phyloP scores from a whole-genome alignment of 2,329 filamentous ascomycete genomes.

The Neofusicoccum parvum region DNA sequence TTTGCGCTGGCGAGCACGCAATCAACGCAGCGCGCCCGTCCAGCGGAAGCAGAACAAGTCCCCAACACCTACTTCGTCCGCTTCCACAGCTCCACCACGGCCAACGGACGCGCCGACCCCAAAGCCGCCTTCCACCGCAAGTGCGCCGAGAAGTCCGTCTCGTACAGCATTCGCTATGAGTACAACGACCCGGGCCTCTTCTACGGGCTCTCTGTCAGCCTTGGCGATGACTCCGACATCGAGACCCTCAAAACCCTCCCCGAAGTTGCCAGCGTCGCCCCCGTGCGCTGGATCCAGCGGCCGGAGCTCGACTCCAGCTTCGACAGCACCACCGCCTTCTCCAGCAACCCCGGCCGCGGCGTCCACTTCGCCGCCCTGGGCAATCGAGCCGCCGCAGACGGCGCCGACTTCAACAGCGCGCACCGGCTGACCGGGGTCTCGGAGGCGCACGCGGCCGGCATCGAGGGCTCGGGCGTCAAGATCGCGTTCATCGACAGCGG shows the following conservation, averaged over 20 bases:
- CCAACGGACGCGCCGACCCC: not conserved
- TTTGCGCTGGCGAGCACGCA: not conserved
- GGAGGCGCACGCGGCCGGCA: conserved; percentile 44
- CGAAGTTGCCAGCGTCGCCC: not conserved
- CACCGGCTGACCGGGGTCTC: conserved; percentile 40
- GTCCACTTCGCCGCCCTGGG: not conserved
- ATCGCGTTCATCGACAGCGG: conserved; percentile 49
- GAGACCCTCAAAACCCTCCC: conserved; percentile 1
- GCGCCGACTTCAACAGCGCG: conserved; percentile 19
- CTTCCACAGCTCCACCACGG: not conserved
- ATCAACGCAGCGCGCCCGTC: not conserved
- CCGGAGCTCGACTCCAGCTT: not conserved
- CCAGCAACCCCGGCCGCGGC: not conserved
- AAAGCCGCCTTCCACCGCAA: not conserved
- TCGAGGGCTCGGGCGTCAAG: conserved; percentile 49
- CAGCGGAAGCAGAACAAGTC: not conserved
- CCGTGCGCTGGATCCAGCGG: not conserved
- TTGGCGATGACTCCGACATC: not conserved
- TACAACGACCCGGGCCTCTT: conserved; percentile 2
- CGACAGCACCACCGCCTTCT: not conserved
- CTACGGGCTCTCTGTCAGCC: conserved; percentile 5
- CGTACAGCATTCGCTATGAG: conserved; percentile 4
- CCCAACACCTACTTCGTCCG: conserved; percentile 1
- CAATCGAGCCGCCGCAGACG: not conserved
- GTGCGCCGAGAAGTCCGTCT: not conserved